Evolutionary conservation across 2,329 filamentous ascomycete genomes (phyloP).

Genomic region (Xylogone sp.): DNA sequence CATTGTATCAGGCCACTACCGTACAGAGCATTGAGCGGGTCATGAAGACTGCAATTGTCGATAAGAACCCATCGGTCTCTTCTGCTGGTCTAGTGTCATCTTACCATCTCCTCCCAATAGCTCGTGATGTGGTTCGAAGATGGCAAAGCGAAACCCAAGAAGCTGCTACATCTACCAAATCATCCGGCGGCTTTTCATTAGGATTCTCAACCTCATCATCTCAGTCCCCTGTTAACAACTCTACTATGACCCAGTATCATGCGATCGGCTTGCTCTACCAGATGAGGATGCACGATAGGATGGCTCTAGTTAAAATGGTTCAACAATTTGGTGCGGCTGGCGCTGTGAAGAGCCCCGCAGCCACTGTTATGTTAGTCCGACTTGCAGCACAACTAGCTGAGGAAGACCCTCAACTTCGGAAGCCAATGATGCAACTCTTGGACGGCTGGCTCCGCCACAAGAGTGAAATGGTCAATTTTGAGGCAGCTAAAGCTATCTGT

Average conservation of each 20-base stretch:
- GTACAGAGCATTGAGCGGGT: conserved; percentile 97
- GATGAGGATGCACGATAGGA: conserved; percentile 95
- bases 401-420: conserved; percentile 83
- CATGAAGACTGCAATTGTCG: conserved; percentile 98
- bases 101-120: conserved; percentile 95
- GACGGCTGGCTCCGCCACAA: conserved; percentile 97
- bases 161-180: conserved; percentile 86
- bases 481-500: conserved; percentile 97
- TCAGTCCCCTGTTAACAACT: conserved; percentile 79
- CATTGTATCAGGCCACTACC: conserved; percentile 70
- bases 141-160: conserved; percentile 99
- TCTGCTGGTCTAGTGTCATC: conserved; percentile 95
- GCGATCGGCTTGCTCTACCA: conserved; percentile 96
- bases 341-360: conserved; percentile 91
- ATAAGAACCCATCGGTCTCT: conserved; percentile 96
- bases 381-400: conserved; percentile 91
- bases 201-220: conserved; percentile 81
- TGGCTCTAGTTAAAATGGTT: conserved; percentile 99
- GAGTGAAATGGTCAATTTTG: conserved; percentile 99
- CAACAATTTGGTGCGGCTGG: conserved; percentile 93
- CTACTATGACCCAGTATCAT: conserved; percentile 98
- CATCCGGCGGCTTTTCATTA: conserved; percentile 82
- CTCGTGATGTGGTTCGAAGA: conserved; percentile 88
- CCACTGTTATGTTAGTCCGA: conserved; percentile 86
- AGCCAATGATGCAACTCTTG: conserved; percentile 95